Conservation (phyloP, 805 yeast genomes). For the Komagataella ulmi region DNA sequence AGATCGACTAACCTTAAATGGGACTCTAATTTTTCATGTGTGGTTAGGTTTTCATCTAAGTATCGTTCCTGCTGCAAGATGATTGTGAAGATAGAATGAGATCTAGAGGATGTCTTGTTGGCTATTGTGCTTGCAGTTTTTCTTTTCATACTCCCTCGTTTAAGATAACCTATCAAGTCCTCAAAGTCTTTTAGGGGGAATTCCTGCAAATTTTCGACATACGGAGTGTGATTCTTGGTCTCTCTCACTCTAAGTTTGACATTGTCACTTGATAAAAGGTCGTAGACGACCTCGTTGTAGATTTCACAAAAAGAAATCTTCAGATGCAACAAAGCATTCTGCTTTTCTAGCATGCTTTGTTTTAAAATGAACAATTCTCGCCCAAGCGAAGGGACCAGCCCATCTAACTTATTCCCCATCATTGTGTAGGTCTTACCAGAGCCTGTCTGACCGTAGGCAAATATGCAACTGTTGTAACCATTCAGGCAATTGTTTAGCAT, state of each 20-base stretch:
- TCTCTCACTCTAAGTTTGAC: slow-evolving; percentile 44
- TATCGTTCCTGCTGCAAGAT: slow-evolving; percentile 42
- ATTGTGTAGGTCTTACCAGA: slow-evolving; percentile 75
- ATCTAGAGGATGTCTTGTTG: slow-evolving; percentile 64
- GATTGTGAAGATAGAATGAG: slow-evolving; percentile 69
- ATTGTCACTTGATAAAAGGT: slow-evolving; percentile 26
- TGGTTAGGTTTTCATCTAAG: slow-evolving; percentile 23
- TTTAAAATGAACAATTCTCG: slow-evolving; percentile 34
- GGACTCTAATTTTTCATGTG: slow-evolving; percentile 33
- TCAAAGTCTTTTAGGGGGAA: slow-evolving; percentile 29
- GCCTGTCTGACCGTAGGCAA: slow-evolving; percentile 70
- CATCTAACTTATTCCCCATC: slow-evolving; percentile 43
- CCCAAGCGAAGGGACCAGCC: slow-evolving; percentile 55
- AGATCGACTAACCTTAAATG: slow-evolving; percentile 61
- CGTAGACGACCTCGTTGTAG: slow-evolving; percentile 66
- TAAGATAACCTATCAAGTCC: slow-evolving; percentile 34
- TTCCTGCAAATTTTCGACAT: slow-evolving; percentile 54
- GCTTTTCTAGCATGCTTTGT: slow-evolving; percentile 20
- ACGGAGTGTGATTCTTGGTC: slow-evolving; percentile 47
- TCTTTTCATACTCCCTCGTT: slow-evolving; percentile 38
- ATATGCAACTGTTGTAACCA: slow-evolving; percentile 30
- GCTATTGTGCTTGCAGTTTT: slow-evolving; percentile 62
- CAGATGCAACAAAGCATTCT: slow-evolving; percentile 22
- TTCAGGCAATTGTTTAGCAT: slow-evolving; percentile 48
- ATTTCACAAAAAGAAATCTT: slow-evolving; percentile 58